phyloP scores from a whole-genome alignment of 106 monocot species.

The Gastrodia elata region DNA sequence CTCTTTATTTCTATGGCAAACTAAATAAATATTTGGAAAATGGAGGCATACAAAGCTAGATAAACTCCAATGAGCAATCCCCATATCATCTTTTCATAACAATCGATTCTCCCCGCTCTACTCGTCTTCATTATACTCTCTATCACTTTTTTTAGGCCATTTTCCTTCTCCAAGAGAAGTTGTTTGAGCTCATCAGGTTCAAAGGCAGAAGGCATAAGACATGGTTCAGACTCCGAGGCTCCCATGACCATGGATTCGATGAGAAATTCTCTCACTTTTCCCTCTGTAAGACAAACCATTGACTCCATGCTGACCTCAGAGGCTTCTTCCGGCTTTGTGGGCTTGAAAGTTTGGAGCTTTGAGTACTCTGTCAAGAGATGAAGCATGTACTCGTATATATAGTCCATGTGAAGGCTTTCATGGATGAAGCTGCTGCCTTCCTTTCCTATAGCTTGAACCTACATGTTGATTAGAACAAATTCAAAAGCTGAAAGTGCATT shows the following conservation, averaged over 20 bases:
- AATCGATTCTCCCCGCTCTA: background rate
- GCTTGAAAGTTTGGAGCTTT: slow-evolving; percentile 41
- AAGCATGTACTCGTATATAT: slow-evolving; percentile 70
- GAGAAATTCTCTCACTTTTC: slow-evolving; percentile 23
- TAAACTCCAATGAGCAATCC: too few relatives aligned
- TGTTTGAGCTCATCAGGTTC: background rate
- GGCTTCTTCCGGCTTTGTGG: slow-evolving; percentile 31
- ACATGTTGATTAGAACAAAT: background rate
- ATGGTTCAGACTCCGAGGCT: slow-evolving; percentile 12
- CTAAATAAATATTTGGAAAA: too few relatives aligned
- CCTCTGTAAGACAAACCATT: slow-evolving; percentile 22
- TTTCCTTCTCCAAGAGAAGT: slow-evolving; percentile 4
- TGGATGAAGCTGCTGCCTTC: slow-evolving; percentile 40
- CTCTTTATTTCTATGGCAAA: too few relatives aligned
- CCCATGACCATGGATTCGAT: slow-evolving; percentile 30
- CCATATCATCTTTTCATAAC: too few relatives aligned
- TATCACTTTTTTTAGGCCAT: background rate
- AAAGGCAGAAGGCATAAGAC: slow-evolving; percentile 9
- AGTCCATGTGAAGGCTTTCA: slow-evolving; percentile 43
- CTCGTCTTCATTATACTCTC: background rate
- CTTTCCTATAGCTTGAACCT: slow-evolving; percentile 30
- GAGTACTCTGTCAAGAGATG: slow-evolving; percentile 54
- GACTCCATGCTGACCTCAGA: slow-evolving; percentile 33
- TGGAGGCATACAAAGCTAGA: too few relatives aligned
- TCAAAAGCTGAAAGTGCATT: background rate